These are phyloP conservation scores for Arthrobotrys conoides DNA, from an alignment of 2,329 filamentous ascomycete genomes.

Conservation along the genomic window DNA sequence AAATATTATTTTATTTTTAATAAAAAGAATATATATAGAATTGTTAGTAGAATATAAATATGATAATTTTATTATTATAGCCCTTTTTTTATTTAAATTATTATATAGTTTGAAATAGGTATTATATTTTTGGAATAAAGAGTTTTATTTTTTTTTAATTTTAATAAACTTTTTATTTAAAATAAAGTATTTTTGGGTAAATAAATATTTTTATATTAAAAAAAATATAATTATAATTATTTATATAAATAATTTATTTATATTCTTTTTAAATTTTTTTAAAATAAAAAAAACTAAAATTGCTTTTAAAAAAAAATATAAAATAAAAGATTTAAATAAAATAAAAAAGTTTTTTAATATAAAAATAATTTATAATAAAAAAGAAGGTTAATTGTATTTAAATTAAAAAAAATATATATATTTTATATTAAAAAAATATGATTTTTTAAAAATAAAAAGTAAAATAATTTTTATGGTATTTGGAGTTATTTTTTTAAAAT, in stretches of 20 bases:
- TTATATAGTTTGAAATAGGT: too few species aligned
- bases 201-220: conserved; percentile 41
- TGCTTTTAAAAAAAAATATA: conserved; percentile 42
- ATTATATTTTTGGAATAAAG: too few species aligned
- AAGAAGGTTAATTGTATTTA: conserved; percentile 13
- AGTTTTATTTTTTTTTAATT: too few species aligned
- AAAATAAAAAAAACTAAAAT: conserved; percentile 28
- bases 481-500: not conserved
- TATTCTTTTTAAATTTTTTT: conserved; percentile 36
- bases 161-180: too few species aligned
- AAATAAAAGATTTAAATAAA: not conserved
- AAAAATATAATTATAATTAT: conserved; percentile 31
- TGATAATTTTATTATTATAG: conserved; percentile 4
- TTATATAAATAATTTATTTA: conserved; percentile 49
- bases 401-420: conserved; percentile 20
- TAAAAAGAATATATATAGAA: too few species aligned
- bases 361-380: conserved; percentile 38
- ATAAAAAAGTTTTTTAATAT: conserved; percentile 24
- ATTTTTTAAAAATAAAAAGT: not conserved
- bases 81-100: conserved; percentile 3
- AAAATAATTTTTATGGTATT: not conserved
- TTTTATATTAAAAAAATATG: conserved; percentile 1
- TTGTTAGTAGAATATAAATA: not conserved
- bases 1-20: conserved; percentile 13
- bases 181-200: conserved; percentile 26